Evolutionary conservation across 371 early-diverging fungal genomes (phyloP).

Genomic region (Zychaea mexicana): DNA sequence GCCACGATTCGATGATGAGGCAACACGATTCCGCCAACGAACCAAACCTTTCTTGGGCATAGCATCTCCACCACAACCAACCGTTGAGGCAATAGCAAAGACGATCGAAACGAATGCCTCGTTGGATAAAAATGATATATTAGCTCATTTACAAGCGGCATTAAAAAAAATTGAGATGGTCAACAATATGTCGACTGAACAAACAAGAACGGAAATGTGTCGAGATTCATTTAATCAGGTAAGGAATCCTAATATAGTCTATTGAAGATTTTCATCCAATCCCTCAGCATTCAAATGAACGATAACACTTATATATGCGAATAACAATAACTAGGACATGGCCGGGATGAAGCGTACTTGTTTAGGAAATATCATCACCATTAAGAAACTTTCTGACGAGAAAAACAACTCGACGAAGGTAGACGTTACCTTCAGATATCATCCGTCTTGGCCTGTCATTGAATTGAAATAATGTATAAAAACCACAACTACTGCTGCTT

Average conservation of each 20-base stretch:
- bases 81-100: slow-evolving; percentile 35
- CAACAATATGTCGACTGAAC: slow-evolving; percentile 12
- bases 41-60: slow-evolving; percentile 58
- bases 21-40: slow-evolving; percentile 60
- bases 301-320: too few species aligned
- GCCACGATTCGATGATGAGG: slow-evolving; percentile 55
- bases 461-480: slow-evolving; percentile 19
- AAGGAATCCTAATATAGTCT: not conserved
- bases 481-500: not conserved
- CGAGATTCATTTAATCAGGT: slow-evolving; percentile 44
- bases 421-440: slow-evolving; percentile 46
- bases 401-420: slow-evolving; percentile 11
- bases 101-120: slow-evolving; percentile 25
- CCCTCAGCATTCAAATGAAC: too few species aligned
- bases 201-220: slow-evolving; percentile 50
- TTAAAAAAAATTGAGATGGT: slow-evolving; percentile 28
- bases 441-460: slow-evolving; percentile 56
- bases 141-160: slow-evolving; percentile 13
- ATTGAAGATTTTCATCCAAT: too few species aligned
- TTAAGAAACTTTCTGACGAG: slow-evolving; percentile 22
- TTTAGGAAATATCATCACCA: slow-evolving; percentile 39
- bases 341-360: slow-evolving; percentile 42
- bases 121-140: slow-evolving; percentile 26
- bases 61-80: slow-evolving; percentile 48
- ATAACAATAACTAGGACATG: slow-evolving; percentile 34